These are phyloP conservation scores for Diaporthe citri DNA, from an alignment of 2,329 filamentous ascomycete genomes.

Conservation along the genomic window DNA sequence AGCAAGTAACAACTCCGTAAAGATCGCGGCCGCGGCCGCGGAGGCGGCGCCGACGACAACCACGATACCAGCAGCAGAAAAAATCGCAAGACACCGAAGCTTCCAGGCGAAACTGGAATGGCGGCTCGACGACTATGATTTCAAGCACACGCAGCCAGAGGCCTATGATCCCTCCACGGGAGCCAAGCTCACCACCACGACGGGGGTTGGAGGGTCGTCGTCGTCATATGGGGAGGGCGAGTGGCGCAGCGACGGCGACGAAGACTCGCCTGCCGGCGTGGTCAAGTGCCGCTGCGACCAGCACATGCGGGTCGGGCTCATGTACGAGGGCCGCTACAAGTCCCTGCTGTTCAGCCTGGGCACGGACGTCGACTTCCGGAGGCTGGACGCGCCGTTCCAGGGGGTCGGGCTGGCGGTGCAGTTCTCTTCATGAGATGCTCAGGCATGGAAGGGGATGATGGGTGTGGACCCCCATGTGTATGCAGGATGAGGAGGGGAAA, in stretches of 20 bases:
- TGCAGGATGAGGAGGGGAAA: not conserved
- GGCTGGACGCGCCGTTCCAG: slow-evolving; percentile 81
- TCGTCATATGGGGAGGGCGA: not conserved
- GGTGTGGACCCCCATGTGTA: not conserved
- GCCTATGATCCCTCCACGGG: slow-evolving; percentile 34
- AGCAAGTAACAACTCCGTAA: not conserved
- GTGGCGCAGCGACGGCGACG: slow-evolving; percentile 34
- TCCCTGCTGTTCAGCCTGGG: slow-evolving; percentile 93
- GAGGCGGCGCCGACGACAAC: not conserved
- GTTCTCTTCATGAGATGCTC: slow-evolving; percentile 76
- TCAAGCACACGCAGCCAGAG: slow-evolving; percentile 47
- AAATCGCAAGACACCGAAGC: slow-evolving; percentile 50
- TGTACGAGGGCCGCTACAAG: slow-evolving; percentile 95
- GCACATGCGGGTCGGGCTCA: slow-evolving; percentile 83
- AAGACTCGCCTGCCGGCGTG: slow-evolving; percentile 68
- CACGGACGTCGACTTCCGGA: slow-evolving; percentile 84
- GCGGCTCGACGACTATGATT: slow-evolving; percentile 56
- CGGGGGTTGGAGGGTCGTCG: not conserved
- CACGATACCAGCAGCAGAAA: not conserved
- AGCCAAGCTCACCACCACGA: slow-evolving; percentile 21
- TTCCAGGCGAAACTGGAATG: slow-evolving; percentile 64
- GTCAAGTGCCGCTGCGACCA: slow-evolving; percentile 92
- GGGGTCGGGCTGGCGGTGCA: slow-evolving; percentile 84
- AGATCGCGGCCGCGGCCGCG: not conserved
- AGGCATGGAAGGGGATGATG: not conserved